Conservation (phyloP, 495 filamentous ascomycete genomes). For the Thermothielavioides terrestris region DNA sequence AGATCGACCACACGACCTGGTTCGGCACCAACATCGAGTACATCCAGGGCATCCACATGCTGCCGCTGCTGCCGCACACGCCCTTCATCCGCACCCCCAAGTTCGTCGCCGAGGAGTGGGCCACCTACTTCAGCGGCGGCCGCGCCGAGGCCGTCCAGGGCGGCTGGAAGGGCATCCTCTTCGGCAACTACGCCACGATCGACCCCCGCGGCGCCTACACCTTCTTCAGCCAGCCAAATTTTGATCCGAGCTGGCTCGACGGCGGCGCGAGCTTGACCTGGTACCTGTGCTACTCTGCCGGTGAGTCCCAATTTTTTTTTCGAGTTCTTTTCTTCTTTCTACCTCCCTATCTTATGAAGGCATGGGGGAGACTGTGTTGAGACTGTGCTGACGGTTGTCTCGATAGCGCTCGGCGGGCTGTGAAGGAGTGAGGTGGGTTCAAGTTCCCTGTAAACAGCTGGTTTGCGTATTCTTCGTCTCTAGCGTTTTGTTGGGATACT, state of each 20-base stretch:
- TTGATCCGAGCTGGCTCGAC: constrained; percentile 68
- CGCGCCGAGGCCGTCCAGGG: constrained; percentile 52
- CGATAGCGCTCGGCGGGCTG: constrained; percentile 6
- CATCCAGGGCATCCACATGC: constrained; percentile 95
- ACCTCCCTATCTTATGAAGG: neutral
- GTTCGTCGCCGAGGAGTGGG: constrained; percentile 84
- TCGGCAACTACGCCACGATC: constrained; percentile 70
- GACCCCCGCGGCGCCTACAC: constrained; percentile 61
- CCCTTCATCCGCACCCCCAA: constrained; percentile 54
- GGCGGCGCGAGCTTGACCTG: constrained; percentile 80
- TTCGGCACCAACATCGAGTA: constrained; percentile 76
- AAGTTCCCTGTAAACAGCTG: neutral
- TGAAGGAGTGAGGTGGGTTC: neutral
- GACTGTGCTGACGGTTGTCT: neutral
- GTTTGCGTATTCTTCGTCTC: neutral
- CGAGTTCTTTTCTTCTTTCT: neutral
- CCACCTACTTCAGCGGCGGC: constrained; percentile 58
- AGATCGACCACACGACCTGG: constrained; percentile 90
- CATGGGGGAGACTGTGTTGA: neutral
- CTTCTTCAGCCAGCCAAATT: constrained; percentile 62
- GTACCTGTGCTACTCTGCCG: constrained; percentile 77
- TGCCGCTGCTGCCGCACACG: constrained; percentile 70
- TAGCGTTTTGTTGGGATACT: neutral
- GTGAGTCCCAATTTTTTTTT: constrained; percentile 29
- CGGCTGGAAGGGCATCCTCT: constrained; percentile 82